A percentile compares a stretch with the other conserved stretches of the same genome.
Evolutionary conservation across 768 basidiomycete species (phyloP).

Genomic region (Xanthoconium purpureum): DNA sequence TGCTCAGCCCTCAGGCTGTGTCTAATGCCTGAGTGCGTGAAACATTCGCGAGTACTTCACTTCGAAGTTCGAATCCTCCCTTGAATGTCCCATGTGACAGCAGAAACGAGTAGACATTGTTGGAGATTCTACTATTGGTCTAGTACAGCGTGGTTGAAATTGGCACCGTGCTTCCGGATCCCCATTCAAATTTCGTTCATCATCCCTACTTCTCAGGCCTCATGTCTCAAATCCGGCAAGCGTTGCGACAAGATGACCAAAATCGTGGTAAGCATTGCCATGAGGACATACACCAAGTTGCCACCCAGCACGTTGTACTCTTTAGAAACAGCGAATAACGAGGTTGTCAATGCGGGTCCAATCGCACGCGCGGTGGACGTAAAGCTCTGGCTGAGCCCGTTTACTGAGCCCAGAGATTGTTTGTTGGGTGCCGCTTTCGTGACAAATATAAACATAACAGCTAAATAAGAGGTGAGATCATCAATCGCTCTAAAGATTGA

Average conservation of each 20-base stretch:
- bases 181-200: neutral
- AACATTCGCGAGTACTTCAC: too few relatives aligned
- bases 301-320: constrained; percentile 48
- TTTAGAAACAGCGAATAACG: constrained; percentile 51
- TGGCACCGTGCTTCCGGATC: too few relatives aligned
- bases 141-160: neutral
- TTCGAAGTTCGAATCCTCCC: too few relatives aligned
- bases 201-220: neutral
- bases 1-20: too few relatives aligned
- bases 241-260: constrained; percentile 21
- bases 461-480: constrained; percentile 20
- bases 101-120: too few relatives aligned
- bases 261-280: constrained; percentile 31
- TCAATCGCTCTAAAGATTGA: neutral
- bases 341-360: constrained; percentile 48
- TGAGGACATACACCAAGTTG: constrained; percentile 46
- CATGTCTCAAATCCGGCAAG: constrained; percentile 19
- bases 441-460: constrained; percentile 51
- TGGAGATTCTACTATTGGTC: too few relatives aligned
- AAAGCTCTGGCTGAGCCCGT: constrained; percentile 52
- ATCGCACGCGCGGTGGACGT: constrained; percentile 46
- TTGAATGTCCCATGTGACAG: too few relatives aligned
- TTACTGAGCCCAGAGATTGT: constrained; percentile 53
- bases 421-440: constrained; percentile 52
- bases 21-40: too few relatives aligned